These are phyloP conservation scores for Allium sativum DNA, from an alignment of 106 monocot genomes.

Conservation along the genomic window DNA sequence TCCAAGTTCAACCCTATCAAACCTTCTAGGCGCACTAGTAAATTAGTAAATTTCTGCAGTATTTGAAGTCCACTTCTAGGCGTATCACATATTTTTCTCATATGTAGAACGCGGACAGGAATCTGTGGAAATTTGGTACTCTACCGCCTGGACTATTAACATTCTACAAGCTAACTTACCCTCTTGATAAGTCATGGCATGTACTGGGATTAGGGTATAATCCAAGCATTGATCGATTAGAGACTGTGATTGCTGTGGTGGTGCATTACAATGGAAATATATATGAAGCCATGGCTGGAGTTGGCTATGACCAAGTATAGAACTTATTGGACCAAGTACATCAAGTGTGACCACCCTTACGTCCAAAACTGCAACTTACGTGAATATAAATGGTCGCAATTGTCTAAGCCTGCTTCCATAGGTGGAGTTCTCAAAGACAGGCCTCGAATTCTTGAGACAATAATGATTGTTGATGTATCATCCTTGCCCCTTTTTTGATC, in stretches of 20 bases:
- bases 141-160: conserved; percentile 57
- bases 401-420: too few relatives aligned
- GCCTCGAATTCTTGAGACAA: too few relatives aligned
- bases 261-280: conserved; percentile 63
- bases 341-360: conserved; percentile 55
- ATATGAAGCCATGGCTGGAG: conserved; percentile 78
- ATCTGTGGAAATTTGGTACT: conserved; percentile 65
- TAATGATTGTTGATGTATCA: too few relatives aligned
- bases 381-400: too few relatives aligned
- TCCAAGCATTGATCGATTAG: conserved; percentile 50
- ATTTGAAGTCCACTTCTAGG: too few relatives aligned
- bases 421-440: too few relatives aligned
- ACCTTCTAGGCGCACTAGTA: conserved; percentile 72
- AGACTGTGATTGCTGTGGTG: conserved; percentile 53
- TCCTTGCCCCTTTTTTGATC: too few relatives aligned
- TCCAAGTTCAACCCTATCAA: conserved; percentile 61
- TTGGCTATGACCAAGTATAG: conserved; percentile 63
- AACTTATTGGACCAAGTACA: conserved; percentile 56
- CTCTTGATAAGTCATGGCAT: conserved; percentile 64
- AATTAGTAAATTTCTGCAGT: too few relatives aligned
- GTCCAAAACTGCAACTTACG: conserved; percentile 42
- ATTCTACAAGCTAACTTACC: conserved; percentile 50
- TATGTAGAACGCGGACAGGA: conserved; percentile 45
- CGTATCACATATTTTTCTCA: too few relatives aligned
- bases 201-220: conserved; percentile 66